Base-by-base conservation (phyloP, 345 rosid species). In the Citrus hindsii region DNA sequence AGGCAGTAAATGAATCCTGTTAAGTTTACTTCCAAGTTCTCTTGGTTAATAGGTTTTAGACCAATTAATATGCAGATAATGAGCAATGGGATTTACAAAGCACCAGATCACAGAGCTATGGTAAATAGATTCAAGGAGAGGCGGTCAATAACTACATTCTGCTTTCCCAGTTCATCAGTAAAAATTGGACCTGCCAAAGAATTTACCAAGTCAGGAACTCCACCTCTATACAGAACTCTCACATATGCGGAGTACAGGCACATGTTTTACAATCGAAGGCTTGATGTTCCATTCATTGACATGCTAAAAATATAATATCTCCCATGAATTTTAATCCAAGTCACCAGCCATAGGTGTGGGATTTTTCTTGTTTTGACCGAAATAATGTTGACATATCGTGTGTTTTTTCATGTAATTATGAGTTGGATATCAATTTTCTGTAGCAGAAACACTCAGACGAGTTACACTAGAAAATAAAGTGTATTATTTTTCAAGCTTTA, bases 101-200 rank as follows among this genome's bases (percentile, higher is more conserved):
- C 86, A 68, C 83, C 84, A 1, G 82, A 86, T 71, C 91, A 90
- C 75, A 82, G 91, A 62, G 90, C 83, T 6, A 63, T 87, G 21
- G 87, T 83, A 51, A 85, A 86, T 63, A 76, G 82, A 58, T 68
- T 69, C 6, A 85, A 79, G 51, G 88, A 88, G 55, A 75, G 88
- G 28, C 46, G 59, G 40, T 84, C 84, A 21, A 75, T 83, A 62
- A 85, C 73, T 7, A 83, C 87, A 7, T 78, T 85, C 75, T 84
- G 86, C 79, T 80, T 78, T 46, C 90, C 86, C 6, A 61, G 69
- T 28, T 67, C 79, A 10, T 78, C 83, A 56, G 60, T 79, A 14
- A 65, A 51, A n/a, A 74, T 84, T 6, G 85, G 87, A 9, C 88
- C 87, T 6, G 86, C 87, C 9, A 58, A 69, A 72, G 79, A 78